Percentiles rank a stretch among this genome's conserved stretches.
phyloP scores from a whole-genome alignment of 495 filamentous ascomycete species.

The Penicillium chermesinum region DNA sequence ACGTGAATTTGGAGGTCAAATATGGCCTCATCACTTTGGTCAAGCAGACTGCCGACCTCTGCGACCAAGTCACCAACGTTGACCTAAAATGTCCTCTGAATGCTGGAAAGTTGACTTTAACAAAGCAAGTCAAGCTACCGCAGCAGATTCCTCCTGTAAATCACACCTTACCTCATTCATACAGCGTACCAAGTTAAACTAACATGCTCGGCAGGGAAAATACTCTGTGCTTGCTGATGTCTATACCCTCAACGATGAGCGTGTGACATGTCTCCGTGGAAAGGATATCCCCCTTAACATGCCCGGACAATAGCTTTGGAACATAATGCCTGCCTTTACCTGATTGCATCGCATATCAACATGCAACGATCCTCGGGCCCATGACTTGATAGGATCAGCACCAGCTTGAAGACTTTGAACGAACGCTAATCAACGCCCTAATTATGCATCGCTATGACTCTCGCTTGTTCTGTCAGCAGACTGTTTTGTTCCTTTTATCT shows the following conservation, averaged over 20 bases:
- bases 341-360: slow-evolving; percentile 3
- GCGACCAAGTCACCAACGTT: slow-evolving; percentile 80
- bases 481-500: not conserved
- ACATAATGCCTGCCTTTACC: not conserved
- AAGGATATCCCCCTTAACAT: slow-evolving; percentile 34
- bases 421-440: not conserved
- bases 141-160: slow-evolving; percentile 84
- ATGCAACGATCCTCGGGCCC: not conserved
- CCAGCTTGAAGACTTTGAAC: not conserved
- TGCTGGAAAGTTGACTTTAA: slow-evolving; percentile 64
- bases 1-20: slow-evolving; percentile 78
- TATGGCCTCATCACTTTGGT: slow-evolving; percentile 87
- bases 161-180: slow-evolving; percentile 5
- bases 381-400: not conserved
- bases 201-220: slow-evolving; percentile 58
- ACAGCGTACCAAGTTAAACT: not conserved
- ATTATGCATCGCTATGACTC: not conserved
- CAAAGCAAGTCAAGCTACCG: slow-evolving; percentile 79
- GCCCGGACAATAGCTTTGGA: not conserved
- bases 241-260: slow-evolving; percentile 57
- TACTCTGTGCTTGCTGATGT: slow-evolving; percentile 89
- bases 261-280: slow-evolving; percentile 80
- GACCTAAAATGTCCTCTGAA: slow-evolving; percentile 85
- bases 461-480: not conserved
- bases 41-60: slow-evolving; percentile 71